Percentiles rank a stretch among this genome's conserved stretches.
Evolutionary conservation across 768 basidiomycete genomes (phyloP).

Genomic region (Ramaria sp.): DNA sequence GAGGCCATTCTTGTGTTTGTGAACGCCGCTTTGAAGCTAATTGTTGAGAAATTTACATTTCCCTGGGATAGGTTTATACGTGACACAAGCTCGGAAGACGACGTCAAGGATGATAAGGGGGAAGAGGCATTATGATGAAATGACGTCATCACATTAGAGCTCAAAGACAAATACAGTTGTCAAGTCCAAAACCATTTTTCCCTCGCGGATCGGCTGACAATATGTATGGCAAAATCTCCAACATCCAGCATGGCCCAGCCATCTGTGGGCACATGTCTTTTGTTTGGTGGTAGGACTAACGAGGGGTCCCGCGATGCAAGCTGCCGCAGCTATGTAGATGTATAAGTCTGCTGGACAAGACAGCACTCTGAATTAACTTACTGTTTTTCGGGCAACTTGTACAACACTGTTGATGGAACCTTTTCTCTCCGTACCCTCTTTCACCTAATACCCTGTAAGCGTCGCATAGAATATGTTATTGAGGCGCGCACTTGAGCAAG

Average conservation of each 20-base stretch:
- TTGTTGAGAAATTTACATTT: too few species aligned
- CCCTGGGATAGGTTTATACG: not conserved
- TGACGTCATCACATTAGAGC: not conserved
- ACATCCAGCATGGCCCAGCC: constrained; percentile 83
- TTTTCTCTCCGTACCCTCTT: constrained; percentile 72
- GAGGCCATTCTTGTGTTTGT: constrained; percentile 22
- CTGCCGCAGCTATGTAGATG: constrained; percentile 29
- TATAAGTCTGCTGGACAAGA: not conserved
- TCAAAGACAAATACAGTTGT: not conserved
- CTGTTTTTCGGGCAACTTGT: constrained; percentile 58
- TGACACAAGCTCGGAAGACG: not conserved
- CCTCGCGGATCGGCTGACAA: constrained; percentile 54
- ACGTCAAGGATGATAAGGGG: not conserved
- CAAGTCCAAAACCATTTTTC: constrained; percentile 48
- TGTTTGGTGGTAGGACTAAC: constrained; percentile 50
- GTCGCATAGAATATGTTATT: not conserved
- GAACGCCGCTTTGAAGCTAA: not conserved
- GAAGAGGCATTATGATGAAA: not conserved
- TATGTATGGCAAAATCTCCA: constrained; percentile 70
- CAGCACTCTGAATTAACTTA: constrained; percentile 24
- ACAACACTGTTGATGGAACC: constrained; percentile 71
- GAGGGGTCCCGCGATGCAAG: constrained; percentile 41
- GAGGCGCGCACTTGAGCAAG: constrained; percentile 47
- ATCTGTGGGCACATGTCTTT: constrained; percentile 46
- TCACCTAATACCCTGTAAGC: constrained; percentile 39